These are phyloP conservation scores for Ceratocystis destructans DNA, from an alignment of 2,329 filamentous ascomycete species.

Conservation along the genomic window DNA sequence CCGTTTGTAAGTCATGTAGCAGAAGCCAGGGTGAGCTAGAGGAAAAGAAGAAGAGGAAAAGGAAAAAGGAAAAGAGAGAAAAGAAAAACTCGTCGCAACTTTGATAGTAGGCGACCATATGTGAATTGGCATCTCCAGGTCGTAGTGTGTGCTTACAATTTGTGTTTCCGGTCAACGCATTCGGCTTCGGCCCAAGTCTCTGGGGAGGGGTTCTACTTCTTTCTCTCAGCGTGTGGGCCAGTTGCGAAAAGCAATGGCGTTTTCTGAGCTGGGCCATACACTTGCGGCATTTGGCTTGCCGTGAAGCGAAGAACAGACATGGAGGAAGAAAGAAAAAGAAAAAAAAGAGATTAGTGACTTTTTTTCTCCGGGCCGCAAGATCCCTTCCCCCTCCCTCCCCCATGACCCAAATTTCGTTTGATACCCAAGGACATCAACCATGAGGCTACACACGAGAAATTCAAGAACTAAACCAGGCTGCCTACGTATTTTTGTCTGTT, in stretches of 20 bases:
- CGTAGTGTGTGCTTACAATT: too few species aligned
- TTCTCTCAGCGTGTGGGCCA: background rate
- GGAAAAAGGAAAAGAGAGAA: too few species aligned
- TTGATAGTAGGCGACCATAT: too few species aligned
- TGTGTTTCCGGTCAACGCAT: too few species aligned
- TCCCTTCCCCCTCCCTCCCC: background rate
- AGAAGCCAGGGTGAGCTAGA: background rate
- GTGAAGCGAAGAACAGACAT: conserved; percentile 8
- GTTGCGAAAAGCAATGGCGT: background rate
- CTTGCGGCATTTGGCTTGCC: conserved; percentile 6
- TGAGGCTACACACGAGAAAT: background rate
- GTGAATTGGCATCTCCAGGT: too few species aligned
- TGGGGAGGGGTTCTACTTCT: too few species aligned
- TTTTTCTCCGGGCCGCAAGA: background rate
- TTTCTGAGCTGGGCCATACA: background rate
- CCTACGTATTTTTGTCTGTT: background rate
- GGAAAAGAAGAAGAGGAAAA: too few species aligned
- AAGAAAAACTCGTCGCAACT: too few species aligned
- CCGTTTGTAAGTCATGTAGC: background rate
- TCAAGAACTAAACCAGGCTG: background rate
- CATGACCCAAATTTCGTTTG: conserved; percentile 3
- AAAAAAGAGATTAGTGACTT: background rate
- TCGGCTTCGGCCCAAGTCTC: too few species aligned
- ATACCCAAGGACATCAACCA: too few species aligned
- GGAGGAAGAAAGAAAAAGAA: background rate